Percentiles rank a stretch among this genome's conserved stretches.
These are phyloP conservation scores for Moniliella sp. DNA, from an alignment of 1,284 basidiomycete species.

Conservation along the genomic window DNA sequence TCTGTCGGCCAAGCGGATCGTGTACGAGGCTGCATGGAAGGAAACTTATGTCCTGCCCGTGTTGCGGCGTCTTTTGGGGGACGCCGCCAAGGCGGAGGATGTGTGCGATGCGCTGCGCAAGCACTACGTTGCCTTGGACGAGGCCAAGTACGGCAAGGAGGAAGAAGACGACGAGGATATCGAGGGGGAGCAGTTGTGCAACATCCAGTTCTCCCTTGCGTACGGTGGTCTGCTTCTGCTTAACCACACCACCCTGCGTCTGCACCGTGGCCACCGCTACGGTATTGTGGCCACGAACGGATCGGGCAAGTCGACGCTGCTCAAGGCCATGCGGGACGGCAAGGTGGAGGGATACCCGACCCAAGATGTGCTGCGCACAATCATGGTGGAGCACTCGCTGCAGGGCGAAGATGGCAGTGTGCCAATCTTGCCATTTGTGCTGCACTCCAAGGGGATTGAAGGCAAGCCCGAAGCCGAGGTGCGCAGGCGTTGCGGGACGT, in stretches of 20 bases:
- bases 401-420: slow-evolving; percentile 70
- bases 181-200: slow-evolving; percentile 50
- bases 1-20: slow-evolving; percentile 28
- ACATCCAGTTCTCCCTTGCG: slow-evolving; percentile 81
- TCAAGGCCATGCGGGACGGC: slow-evolving; percentile 80
- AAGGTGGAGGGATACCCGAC: slow-evolving; percentile 89
- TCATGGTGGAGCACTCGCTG: slow-evolving; percentile 88
- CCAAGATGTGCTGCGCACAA: slow-evolving; percentile 57
- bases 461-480: slow-evolving; percentile 22
- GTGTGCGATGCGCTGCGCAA: slow-evolving; percentile 21
- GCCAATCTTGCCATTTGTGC: slow-evolving; percentile 68
- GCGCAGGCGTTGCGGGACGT: slow-evolving; percentile 19
- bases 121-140: slow-evolving; percentile 22
- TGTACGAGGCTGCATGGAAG: slow-evolving; percentile 26
- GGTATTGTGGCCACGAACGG: slow-evolving; percentile 90
- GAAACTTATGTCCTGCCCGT: slow-evolving; percentile 33
- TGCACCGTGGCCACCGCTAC: slow-evolving; percentile 66
- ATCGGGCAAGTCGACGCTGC: slow-evolving; percentile 81
- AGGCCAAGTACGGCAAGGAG: slow-evolving; percentile 24
- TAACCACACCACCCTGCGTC: slow-evolving; percentile 76
- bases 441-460: slow-evolving; percentile 35
- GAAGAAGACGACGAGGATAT: slow-evolving; percentile 48
- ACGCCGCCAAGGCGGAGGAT: slow-evolving; percentile 13
- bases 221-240: slow-evolving; percentile 85
- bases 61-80: slow-evolving; percentile 32